Evolutionary conservation across 2,329 filamentous ascomycete genomes (phyloP).

Genomic region (Colletotrichum musae): DNA sequence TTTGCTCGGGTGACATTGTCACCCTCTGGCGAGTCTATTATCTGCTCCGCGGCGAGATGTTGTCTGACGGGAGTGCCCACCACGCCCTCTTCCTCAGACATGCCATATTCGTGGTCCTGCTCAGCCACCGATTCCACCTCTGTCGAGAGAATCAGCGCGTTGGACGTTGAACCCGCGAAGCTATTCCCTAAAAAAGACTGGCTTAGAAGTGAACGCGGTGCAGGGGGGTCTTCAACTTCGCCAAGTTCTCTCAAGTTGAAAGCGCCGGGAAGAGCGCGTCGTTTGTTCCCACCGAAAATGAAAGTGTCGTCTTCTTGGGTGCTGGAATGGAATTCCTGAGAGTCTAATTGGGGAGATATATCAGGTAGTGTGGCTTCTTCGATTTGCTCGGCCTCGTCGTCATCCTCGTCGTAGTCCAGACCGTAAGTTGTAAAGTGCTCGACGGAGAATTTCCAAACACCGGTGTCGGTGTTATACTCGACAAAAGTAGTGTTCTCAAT

Average conservation of each 20-base stretch:
- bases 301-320: slow-evolving; percentile 67
- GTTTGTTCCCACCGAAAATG: slow-evolving; percentile 64
- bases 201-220: slow-evolving; percentile 51
- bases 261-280: slow-evolving; percentile 78
- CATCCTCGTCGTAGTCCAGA: slow-evolving; percentile 84
- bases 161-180: slow-evolving; percentile 85
- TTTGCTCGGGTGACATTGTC: slow-evolving; percentile 60
- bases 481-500: slow-evolving; percentile 87
- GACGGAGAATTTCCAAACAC: slow-evolving; percentile 93
- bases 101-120: slow-evolving; percentile 83
- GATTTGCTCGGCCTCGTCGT: slow-evolving; percentile 64
- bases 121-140: slow-evolving; percentile 70
- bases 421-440: slow-evolving; percentile 97
- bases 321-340: slow-evolving; percentile 55
- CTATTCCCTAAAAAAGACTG: slow-evolving; percentile 94
- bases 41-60: slow-evolving; percentile 83
- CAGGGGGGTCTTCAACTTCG: slow-evolving; percentile 59
- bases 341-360: slow-evolving; percentile 36
- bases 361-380: background rate
- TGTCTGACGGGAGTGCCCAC: slow-evolving; percentile 82
- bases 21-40: slow-evolving; percentile 65
- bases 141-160: slow-evolving; percentile 70
- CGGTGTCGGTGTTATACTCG: slow-evolving; percentile 82
- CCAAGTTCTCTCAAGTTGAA: slow-evolving; percentile 76
- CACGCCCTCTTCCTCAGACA: slow-evolving; percentile 79